Evolutionary conservation across 805 yeast species (phyloP).

Genomic region (Candida xyloterini): DNA sequence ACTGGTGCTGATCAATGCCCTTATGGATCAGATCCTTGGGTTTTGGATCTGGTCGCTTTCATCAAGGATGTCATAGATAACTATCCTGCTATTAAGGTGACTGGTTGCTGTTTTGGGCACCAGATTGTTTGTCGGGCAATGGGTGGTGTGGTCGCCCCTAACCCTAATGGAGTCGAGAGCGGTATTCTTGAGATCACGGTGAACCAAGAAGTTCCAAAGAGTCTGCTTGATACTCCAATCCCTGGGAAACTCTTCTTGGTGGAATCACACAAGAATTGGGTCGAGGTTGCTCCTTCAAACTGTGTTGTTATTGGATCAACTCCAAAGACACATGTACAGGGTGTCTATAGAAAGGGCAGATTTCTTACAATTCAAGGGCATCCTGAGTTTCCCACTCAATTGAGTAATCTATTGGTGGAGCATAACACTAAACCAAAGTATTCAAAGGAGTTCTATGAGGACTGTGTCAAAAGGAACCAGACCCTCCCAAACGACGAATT

Average conservation of each 20-base stretch:
- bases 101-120: conserved; percentile 87
- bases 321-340: conserved; percentile 46
- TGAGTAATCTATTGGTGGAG: conserved; percentile 17
- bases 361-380: conserved; percentile 83
- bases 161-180: conserved; percentile 68
- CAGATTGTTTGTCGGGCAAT: conserved; percentile 69
- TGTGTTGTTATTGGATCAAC: conserved; percentile 7
- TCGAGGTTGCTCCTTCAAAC: conserved; percentile 7
- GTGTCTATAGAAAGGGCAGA: conserved; percentile 50
- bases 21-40: conserved; percentile 42
- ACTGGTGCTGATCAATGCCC: conserved; percentile 54
- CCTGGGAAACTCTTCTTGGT: conserved; percentile 8
- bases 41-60: conserved; percentile 38
- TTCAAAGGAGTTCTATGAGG: conserved; percentile 4
- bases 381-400: conserved; percentile 64
- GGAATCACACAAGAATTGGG: conserved; percentile 12
- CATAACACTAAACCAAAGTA: background rate
- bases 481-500: conserved; percentile 5
- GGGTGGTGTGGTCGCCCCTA: conserved; percentile 57
- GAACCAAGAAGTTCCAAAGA: conserved; percentile 28
- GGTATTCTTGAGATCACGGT: conserved; percentile 53
- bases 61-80: conserved; percentile 20
- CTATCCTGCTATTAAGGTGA: conserved; percentile 40
- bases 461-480: conserved; percentile 8
- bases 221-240: background rate